These are phyloP conservation scores for Erysimum cheiri DNA, from an alignment of 441 rosid genomes.

Conservation along the genomic window DNA sequence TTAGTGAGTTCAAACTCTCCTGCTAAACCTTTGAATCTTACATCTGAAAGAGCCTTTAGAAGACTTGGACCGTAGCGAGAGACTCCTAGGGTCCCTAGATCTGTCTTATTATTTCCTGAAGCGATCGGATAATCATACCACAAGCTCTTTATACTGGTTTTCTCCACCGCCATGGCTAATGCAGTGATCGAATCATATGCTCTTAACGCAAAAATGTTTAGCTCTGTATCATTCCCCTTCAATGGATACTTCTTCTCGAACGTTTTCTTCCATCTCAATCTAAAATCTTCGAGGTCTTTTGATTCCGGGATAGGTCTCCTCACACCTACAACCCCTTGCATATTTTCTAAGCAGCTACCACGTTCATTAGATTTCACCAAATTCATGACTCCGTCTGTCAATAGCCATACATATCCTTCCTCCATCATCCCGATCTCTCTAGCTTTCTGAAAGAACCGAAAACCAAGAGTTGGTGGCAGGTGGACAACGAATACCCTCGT, in stretches of 20 bases:
- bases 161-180: conserved; percentile 54
- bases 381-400: conserved; percentile 48
- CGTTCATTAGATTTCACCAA: conserved; percentile 32
- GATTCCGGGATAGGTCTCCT: conserved; percentile 34
- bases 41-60: conserved; percentile 18
- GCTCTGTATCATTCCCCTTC: neutral
- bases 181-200: conserved; percentile 57
- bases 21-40: conserved; percentile 46
- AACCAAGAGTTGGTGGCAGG: conserved; percentile 42
- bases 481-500: conserved; percentile 50
- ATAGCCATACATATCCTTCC: conserved; percentile 57
- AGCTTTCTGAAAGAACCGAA: conserved; percentile 43
- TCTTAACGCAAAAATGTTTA: conserved; percentile 46
- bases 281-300: conserved; percentile 37
- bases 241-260: neutral
- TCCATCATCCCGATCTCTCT: conserved; percentile 49
- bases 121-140: neutral
- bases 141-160: conserved; percentile 4
- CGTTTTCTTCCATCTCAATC: conserved; percentile 40
- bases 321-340: conserved; percentile 54
- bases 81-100: conserved; percentile 27
- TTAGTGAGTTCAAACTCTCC: conserved; percentile 43
- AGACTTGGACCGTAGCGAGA: conserved; percentile 41
- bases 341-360: conserved; percentile 24
- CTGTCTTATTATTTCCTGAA: neutral